Conservation (phyloP, 2,329 filamentous ascomycete species). For the Xylaria multiplex region DNA sequence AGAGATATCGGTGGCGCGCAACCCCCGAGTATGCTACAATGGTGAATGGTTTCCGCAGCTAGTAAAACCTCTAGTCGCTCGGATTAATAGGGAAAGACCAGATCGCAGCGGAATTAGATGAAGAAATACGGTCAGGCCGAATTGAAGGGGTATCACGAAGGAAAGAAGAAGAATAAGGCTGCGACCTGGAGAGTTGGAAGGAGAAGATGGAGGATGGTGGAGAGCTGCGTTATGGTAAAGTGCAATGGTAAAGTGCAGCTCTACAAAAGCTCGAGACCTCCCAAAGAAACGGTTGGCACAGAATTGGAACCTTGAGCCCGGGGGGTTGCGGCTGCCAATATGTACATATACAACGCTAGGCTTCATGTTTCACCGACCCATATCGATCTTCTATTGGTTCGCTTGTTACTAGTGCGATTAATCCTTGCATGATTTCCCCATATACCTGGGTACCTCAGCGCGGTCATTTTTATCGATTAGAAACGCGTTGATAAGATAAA, state of each 20-base stretch:
- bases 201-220: background rate
- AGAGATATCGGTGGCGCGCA: conserved; percentile 1
- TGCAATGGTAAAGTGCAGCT: conserved; percentile 9
- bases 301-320: conserved; percentile 22
- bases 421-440: background rate
- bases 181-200: conserved; percentile 29
- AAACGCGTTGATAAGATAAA: conserved; percentile 26
- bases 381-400: conserved; percentile 35
- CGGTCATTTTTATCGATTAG: conserved; percentile 5
- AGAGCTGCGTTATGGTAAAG: conserved; percentile 7
- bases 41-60: conserved; percentile 1
- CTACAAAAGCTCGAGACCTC: conserved; percentile 37
- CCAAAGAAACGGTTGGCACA: conserved; percentile 33
- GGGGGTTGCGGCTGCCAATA: conserved; percentile 42
- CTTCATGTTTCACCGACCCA: conserved; percentile 42
- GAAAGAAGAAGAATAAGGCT: conserved; percentile 36
- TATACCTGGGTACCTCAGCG: background rate
- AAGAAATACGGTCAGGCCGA: conserved; percentile 23
- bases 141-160: conserved; percentile 45
- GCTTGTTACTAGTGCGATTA: background rate
- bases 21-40: background rate
- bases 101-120: conserved; percentile 28
- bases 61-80: background rate
- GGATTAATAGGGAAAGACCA: background rate
- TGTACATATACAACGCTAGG: conserved; percentile 49